phyloP scores from a whole-genome alignment of 106 monocot genomes.

The Dioscorea dumetorum region DNA sequence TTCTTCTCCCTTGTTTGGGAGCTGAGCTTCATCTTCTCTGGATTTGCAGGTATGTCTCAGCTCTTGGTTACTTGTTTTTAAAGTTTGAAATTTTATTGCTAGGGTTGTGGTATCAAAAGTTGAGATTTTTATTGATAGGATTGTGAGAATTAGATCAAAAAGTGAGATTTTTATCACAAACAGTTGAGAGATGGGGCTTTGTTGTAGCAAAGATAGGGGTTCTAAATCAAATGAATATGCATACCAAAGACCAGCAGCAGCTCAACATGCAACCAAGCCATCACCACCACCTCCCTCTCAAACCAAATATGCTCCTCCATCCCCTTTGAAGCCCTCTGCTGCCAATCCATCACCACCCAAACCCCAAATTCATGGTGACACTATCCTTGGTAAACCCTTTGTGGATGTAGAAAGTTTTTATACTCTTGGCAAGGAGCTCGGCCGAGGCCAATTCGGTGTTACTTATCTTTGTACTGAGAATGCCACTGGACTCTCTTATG shows the following conservation, averaged over 20 bases:
- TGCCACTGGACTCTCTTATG: conserved; percentile 28
- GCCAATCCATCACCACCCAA: not conserved
- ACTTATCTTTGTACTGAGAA: conserved; percentile 50
- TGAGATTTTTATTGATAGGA: not conserved
- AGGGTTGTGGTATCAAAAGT: not conserved
- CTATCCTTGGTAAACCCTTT: conserved; percentile 33
- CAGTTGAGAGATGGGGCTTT: conserved; percentile 8
- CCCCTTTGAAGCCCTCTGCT: not conserved
- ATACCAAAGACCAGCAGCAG: not conserved
- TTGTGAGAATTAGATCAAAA: no score
- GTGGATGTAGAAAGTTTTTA: conserved; percentile 27
- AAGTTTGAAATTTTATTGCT: not conserved
- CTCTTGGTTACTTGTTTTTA: not conserved
- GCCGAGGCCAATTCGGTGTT: conserved; percentile 53
- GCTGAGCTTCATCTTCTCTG: not conserved
- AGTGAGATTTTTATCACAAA: not conserved
- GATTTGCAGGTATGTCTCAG: not conserved
- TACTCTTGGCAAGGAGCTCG: conserved; percentile 48
- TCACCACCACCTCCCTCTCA: conserved; percentile 1
- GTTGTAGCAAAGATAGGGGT: conserved; percentile 6
- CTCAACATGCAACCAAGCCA: conserved; percentile 5
- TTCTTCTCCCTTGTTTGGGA: not conserved
- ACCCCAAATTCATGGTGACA: conserved; percentile 13
- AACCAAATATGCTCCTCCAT: not conserved
- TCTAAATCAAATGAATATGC: conserved; percentile 3